phyloP scores from a whole-genome alignment of 257 asterid genomes.

The Solanum chilense region DNA sequence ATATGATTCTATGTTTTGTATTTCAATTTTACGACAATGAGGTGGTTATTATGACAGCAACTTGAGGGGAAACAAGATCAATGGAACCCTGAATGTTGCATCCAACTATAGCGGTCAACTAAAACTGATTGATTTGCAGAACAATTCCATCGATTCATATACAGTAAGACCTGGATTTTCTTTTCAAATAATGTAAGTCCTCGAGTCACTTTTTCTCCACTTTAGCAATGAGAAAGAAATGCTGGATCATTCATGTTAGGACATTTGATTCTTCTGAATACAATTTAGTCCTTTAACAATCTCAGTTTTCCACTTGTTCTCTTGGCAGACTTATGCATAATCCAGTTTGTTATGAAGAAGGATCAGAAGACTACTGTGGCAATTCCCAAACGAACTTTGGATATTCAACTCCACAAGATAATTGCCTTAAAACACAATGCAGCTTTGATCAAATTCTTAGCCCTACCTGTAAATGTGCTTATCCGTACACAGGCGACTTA shows the following conservation, averaged over 20 bases:
- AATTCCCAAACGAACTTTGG: slow-evolving; percentile 6
- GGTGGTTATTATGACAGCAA: slow-evolving; percentile 1
- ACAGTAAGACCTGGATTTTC: background rate
- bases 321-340: slow-evolving; percentile 45
- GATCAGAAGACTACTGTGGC: slow-evolving; percentile 32
- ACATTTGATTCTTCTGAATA: background rate
- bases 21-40: background rate
- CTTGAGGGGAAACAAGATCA: slow-evolving; percentile 10
- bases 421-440: slow-evolving; percentile 37
- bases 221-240: background rate
- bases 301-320: background rate
- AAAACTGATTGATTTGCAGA: slow-evolving; percentile 14
- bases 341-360: slow-evolving; percentile 42
- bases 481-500: slow-evolving; percentile 61
- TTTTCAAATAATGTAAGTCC: slow-evolving; percentile 11
- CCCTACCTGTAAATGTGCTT: slow-evolving; percentile 63
- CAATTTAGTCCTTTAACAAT: background rate
- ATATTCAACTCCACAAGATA: slow-evolving; percentile 30
- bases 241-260: background rate
- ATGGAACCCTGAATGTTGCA: slow-evolving; percentile 14
- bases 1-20: background rate
- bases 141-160: slow-evolving; percentile 10
- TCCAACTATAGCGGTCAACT: background rate
- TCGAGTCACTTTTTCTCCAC: background rate
- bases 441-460: slow-evolving; percentile 27